These are phyloP conservation scores for Cyanidium caldarium DNA, from an alignment of 23 red algal species.

Conservation along the genomic window DNA sequence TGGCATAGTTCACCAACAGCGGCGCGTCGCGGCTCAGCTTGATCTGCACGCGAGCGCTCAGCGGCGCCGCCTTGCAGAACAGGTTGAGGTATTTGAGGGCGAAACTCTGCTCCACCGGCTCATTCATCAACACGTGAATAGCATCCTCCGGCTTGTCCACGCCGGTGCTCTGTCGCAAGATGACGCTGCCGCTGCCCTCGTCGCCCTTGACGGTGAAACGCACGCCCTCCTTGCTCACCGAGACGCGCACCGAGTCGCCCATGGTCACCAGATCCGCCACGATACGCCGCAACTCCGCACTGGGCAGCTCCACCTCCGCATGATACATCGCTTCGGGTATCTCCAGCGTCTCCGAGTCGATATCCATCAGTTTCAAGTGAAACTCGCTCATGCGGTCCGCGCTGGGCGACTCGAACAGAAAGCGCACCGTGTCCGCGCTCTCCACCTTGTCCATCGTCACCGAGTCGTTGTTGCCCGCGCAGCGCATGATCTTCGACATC, in stretches of 20 bases:
- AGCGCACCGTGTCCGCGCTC: constrained; percentile 50
- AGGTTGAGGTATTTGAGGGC: constrained; percentile 58
- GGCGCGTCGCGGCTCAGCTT: constrained; percentile 50
- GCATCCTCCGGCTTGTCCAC: constrained; percentile 52
- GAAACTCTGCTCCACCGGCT: constrained; percentile 80
- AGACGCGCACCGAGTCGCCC: constrained; percentile 65
- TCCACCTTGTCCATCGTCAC: constrained; percentile 68
- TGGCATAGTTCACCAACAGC: constrained; percentile 54
- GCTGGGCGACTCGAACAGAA: constrained; percentile 65
- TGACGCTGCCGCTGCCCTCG: constrained; percentile 54
- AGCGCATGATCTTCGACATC: constrained; percentile 71
- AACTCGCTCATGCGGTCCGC: constrained; percentile 78
- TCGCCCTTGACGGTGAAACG: constrained; percentile 69
- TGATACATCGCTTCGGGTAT: constrained; percentile 66
- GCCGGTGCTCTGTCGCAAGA: constrained; percentile 41
- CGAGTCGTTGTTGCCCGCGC: constrained; percentile 65
- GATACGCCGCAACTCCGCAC: constrained; percentile 64
- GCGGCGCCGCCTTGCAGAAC: constrained; percentile 81
- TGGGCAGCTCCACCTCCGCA: constrained; percentile 64
- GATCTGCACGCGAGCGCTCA: constrained; percentile 56
- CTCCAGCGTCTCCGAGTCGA: constrained; percentile 73
- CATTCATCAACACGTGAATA: constrained; percentile 64
- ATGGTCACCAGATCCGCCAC: constrained; percentile 66
- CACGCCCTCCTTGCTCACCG: constrained; percentile 60
- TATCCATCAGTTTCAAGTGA: constrained; percentile 94